Conservation (phyloP, 2,329 filamentous ascomycete genomes). For the Drechslerella coelobrocha region DNA sequence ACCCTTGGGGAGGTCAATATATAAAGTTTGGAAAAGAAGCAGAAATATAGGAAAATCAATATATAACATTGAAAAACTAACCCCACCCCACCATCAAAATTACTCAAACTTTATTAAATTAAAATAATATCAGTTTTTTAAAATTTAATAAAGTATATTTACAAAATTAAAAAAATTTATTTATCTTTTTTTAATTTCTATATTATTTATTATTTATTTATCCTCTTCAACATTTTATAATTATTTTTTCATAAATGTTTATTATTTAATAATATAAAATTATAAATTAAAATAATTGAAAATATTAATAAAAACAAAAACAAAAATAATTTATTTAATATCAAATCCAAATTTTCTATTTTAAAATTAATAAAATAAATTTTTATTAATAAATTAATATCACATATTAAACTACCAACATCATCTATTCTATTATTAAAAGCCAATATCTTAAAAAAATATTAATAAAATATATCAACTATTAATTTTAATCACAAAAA, state of each 20-base stretch:
- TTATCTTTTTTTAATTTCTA: background rate
- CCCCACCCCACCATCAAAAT: background rate
- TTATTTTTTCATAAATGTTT: background rate
- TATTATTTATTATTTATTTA: background rate
- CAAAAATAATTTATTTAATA: background rate
- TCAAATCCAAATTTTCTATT: background rate
- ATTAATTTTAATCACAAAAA: constrained; percentile 1
- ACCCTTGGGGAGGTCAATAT: too few relatives aligned
- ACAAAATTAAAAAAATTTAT: background rate
- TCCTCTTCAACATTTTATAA: background rate
- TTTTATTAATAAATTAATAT: background rate
- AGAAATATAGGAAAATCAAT: background rate
- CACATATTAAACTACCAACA: background rate
- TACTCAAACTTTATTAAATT: background rate
- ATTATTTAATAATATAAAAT: background rate
- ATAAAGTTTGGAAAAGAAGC: background rate
- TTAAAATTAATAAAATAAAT: background rate
- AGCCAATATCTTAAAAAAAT: background rate
- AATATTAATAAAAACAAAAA: background rate
- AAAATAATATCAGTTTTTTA: background rate
- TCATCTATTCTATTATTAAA: background rate
- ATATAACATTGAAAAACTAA: background rate
- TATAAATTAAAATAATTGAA: background rate
- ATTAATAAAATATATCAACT: background rate
- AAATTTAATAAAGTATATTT: background rate